Evolutionary conservation across 225 moss, liverwort and hornwort species (phyloP).

Genomic region (Thuidium tamariscinum): DNA sequence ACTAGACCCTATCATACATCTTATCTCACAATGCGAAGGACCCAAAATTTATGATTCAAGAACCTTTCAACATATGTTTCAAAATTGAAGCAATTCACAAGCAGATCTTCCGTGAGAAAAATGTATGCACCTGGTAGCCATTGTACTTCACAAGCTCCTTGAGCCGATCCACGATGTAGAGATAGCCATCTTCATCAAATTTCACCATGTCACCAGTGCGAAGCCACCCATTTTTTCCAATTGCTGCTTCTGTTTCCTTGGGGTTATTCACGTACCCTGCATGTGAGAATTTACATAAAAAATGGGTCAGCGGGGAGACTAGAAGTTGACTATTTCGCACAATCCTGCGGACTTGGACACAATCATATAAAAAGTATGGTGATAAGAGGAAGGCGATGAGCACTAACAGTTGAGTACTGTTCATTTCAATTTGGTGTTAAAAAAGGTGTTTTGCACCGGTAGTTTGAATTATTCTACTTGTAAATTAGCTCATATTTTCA

Average conservation of each 20-base stretch:
- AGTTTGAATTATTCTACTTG: not conserved
- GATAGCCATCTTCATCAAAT: conserved; percentile 26
- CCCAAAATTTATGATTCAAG: not conserved
- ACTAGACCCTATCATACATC: too few relatives aligned
- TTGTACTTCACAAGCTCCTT: conserved; percentile 45
- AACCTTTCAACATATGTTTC: not conserved
- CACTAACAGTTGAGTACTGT: not conserved
- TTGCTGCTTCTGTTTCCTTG: conserved; percentile 1
- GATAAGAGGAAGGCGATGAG: not conserved
- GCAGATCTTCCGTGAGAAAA: not conserved
- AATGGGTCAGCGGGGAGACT: not conserved
- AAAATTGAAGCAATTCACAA: not conserved
- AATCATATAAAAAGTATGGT: not conserved
- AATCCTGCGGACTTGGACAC: not conserved
- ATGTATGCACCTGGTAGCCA: conserved; percentile 12
- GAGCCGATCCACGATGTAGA: conserved; percentile 28
- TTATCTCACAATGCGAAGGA: not conserved
- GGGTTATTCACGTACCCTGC: conserved; percentile 19
- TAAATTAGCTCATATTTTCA: not conserved
- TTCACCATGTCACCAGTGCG: conserved; percentile 29
- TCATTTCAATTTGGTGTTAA: not conserved
- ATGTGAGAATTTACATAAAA: not conserved
- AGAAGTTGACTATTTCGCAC: not conserved
- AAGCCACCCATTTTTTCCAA: conserved; percentile 33
- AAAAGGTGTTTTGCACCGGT: not conserved